Percentiles rank a stretch among this genome's conserved stretches.
phyloP scores from a whole-genome alignment of 1,284 basidiomycete genomes.

The Sanghuangporus sanghuang region DNA sequence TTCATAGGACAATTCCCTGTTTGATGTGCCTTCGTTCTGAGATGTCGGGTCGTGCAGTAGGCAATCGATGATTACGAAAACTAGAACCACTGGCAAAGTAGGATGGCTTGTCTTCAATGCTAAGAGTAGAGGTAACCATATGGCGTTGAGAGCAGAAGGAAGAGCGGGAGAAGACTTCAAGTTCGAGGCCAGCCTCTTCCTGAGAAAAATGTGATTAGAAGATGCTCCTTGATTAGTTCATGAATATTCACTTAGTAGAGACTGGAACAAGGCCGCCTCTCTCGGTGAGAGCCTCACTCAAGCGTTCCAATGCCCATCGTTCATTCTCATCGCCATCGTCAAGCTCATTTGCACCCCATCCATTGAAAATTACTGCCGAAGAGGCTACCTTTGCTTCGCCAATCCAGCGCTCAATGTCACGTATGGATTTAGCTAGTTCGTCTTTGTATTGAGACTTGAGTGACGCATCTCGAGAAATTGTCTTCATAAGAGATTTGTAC shows the following conservation, averaged over 20 bases:
- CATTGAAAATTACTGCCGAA: constrained; percentile 36
- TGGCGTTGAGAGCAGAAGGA: constrained; percentile 43
- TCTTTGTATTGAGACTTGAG: constrained; percentile 46
- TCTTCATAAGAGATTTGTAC: constrained; percentile 66
- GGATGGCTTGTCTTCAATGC: constrained; percentile 57
- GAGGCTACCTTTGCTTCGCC: constrained; percentile 62
- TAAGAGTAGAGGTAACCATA: constrained; percentile 71
- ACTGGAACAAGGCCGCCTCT: constrained; percentile 71
- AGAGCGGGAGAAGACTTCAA: constrained; percentile 40
- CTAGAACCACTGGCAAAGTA: constrained; percentile 47
- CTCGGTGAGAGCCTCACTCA: constrained; percentile 58
- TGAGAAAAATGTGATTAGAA: constrained; percentile 24
- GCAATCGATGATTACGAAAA: constrained; percentile 41
- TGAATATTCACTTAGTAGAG: constrained; percentile 59
- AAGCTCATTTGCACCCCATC: constrained; percentile 41
- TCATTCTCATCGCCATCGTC: constrained; percentile 37
- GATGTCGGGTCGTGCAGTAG: constrained; percentile 30
- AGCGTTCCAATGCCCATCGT: constrained; percentile 58
- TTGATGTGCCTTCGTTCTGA: constrained; percentile 3
- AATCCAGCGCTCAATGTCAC: constrained; percentile 68
- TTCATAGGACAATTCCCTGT: constrained; percentile 41
- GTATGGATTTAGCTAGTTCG: constrained; percentile 43
- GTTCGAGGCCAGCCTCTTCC: constrained; percentile 51
- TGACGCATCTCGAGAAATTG: constrained; percentile 54
- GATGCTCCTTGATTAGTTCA: constrained; percentile 10